Base-by-base conservation (phyloP, 768 basidiomycete genomes). In the Rhizopogon rudus region DNA sequence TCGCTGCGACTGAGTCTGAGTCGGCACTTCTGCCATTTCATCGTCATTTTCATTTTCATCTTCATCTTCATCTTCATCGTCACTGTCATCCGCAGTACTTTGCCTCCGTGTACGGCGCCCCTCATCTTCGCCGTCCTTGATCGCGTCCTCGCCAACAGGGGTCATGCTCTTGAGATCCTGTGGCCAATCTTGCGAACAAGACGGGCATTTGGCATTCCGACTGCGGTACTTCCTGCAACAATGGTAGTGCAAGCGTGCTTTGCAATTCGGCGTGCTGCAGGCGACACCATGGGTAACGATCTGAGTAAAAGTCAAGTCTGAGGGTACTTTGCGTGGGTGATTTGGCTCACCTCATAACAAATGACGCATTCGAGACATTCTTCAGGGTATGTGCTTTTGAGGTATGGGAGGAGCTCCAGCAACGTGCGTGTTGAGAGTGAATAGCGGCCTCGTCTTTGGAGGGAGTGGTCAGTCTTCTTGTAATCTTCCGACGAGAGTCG, bases 401-500 rank as follows among this genome's bases (percentile, higher is more conserved):
- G 78, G 64, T 93, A 95, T 1, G 80, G 77, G 2, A 73, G 69
- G 6, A 95, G 82, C 64, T 94, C 93, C 17, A 91, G 71, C 16
- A 91, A 67, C 0, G 90, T 78, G 9, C 93, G 88, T 1, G 83
- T 77, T 2, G 89, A 87, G 3, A 94, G 79, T 7, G 88, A 84
- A 62, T 90, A 92, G 8, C 89, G 81, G 25, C 87, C 83, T 13
- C 76, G 77, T 60, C 88, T 80, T 62, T 53, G 52, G 57, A 60
- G 55, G 52, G 57, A 60, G 55, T 3, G 41, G n/a, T 42, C 20
- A 49, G 74, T 70, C 33, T 44, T 22, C 22, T 22, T 20, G 16
- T 39, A 29, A 6, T n/a, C 20, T 17, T 17, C 35, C 31, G 7
- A 10, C 16, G 22, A 3, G 29, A n/a, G 31, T 20, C 46, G 40